Evolutionary conservation across 441 rosid genomes (phyloP), one percentile per base, ranked within the genome.

Genomic region (Theobroma grandiflorum): DNA sequence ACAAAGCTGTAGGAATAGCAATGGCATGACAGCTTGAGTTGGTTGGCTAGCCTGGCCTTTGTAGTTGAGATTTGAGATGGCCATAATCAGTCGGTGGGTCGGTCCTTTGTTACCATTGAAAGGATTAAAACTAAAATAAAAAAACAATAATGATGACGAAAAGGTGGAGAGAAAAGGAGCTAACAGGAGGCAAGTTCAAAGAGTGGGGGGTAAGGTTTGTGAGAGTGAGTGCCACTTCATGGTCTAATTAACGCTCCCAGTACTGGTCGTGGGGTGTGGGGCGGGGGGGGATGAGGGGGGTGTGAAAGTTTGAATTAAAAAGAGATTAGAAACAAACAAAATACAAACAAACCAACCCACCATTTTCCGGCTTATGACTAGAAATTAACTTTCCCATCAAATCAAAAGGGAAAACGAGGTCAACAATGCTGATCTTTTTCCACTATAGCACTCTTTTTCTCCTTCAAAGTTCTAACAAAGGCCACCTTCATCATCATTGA

Each of bases 211-310:
- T 50, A 12, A 50, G 53, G 53, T 33, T 68, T 31, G 31, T 58
- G 78, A 80, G 85, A 74, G 80, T 79, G 78, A 82, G 78, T 78
- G 80, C 72, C 78, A 57, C 74, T 76, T 79, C 77, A 70, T 50
- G 22, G 42, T 66, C 66, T 72, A 74, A 63, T 73, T 4, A 33
- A 72, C 8, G 33, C 22, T 52, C 42, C 58, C 42, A 26, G 31
- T 26, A 7, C 22, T 42, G 76, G 72, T 55, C 55, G 78, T 57
- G 82, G 79, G n/a, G n/a, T n/a, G n/a, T 26, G 31, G 1, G 31
- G 31, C 0, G 31, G 31, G 31, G 31, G 31, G 31, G 31, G 31
- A n/a, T 26, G 31, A 0, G 0, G 31, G 0, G 31, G 31, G 0
- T 59, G 53, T 12, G 68, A 9, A 71, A 72, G 52, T 50, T 82